phyloP scores from a whole-genome alignment of 768 basidiomycete species.

The Brasilioporus rufonigricans region DNA sequence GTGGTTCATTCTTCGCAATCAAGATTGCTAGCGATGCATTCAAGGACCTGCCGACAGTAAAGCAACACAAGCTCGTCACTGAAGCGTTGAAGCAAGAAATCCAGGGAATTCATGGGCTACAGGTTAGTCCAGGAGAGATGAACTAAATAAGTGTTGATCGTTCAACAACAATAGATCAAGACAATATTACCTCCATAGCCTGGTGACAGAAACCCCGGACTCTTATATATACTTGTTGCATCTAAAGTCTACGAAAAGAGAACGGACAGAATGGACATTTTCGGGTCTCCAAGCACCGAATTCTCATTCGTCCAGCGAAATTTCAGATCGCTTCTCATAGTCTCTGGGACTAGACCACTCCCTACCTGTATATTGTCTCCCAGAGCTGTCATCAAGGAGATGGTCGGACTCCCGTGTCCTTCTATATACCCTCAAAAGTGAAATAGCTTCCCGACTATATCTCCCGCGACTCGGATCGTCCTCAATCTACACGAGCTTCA shows the following conservation, averaged over 20 bases:
- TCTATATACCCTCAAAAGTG: constrained; percentile 45
- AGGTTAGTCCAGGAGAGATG: constrained; percentile 51
- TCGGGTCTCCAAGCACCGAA: not conserved
- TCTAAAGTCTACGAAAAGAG: constrained; percentile 10
- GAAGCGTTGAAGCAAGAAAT: constrained; percentile 87
- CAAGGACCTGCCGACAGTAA: constrained; percentile 80
- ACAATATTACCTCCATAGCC: constrained; percentile 34
- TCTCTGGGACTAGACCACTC: not conserved
- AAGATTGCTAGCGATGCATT: constrained; percentile 82
- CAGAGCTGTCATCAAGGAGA: not conserved
- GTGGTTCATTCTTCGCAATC: constrained; percentile 96
- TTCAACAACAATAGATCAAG: constrained; percentile 37
- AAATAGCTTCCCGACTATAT: constrained; percentile 67
- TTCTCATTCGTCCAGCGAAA: not conserved
- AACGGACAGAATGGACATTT: not conserved
- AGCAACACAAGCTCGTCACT: constrained; percentile 92
- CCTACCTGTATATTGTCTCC: not conserved
- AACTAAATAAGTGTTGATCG: constrained; percentile 2
- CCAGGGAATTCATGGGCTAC: constrained; percentile 87
- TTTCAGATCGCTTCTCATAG: not conserved
- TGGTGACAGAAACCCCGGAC: not conserved
- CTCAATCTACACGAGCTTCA: constrained; percentile 40
- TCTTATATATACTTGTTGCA: not conserved
- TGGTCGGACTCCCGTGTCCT: constrained; percentile 6
- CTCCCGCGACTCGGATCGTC: constrained; percentile 59